Conservation (phyloP, 169 alveolate genomes). For the Plasmodium vinckei region DNA sequence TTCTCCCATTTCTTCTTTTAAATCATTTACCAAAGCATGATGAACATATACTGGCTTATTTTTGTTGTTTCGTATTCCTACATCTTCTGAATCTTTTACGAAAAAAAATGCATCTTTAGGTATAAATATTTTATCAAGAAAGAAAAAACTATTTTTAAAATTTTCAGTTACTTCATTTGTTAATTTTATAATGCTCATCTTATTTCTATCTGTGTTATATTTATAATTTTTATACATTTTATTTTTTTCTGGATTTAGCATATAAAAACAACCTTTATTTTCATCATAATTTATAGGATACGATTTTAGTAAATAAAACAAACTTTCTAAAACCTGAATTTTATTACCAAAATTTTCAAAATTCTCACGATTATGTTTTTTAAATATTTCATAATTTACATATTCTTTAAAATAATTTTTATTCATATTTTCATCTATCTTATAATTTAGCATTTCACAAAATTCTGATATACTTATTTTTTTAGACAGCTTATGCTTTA, state of each 20-base stretch:
- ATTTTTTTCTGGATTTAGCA: slow-evolving; percentile 69
- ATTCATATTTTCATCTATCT: slow-evolving; percentile 39
- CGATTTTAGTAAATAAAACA: slow-evolving; percentile 64
- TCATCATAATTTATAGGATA: slow-evolving; percentile 75
- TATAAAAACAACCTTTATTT: slow-evolving; percentile 75
- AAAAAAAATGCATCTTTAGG: slow-evolving; percentile 76
- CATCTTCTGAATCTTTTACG: slow-evolving; percentile 54
- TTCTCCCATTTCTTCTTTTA: slow-evolving; percentile 54
- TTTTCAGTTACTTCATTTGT: slow-evolving; percentile 21
- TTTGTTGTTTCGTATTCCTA: slow-evolving; percentile 16
- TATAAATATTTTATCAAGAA: slow-evolving; percentile 66
- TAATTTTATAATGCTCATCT: slow-evolving; percentile 15
- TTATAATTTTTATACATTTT: slow-evolving; percentile 42
- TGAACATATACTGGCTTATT: slow-evolving; percentile 39
- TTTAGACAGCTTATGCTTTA: slow-evolving; percentile 18
- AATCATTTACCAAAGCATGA: slow-evolving; percentile 66
- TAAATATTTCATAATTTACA: slow-evolving; percentile 29
- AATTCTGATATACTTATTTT: slow-evolving; percentile 13
- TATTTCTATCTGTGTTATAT: slow-evolving; percentile 30
- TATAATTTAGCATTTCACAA: slow-evolving; percentile 47
- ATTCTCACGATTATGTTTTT: slow-evolving; percentile 14
- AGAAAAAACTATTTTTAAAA: slow-evolving; percentile 67
- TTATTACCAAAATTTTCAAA: slow-evolving; percentile 39
- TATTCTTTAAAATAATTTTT: slow-evolving; percentile 63
- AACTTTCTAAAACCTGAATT: slow-evolving; percentile 34